Conservation (phyloP, 768 basidiomycete genomes). For the Coprinopsis sp. region DNA sequence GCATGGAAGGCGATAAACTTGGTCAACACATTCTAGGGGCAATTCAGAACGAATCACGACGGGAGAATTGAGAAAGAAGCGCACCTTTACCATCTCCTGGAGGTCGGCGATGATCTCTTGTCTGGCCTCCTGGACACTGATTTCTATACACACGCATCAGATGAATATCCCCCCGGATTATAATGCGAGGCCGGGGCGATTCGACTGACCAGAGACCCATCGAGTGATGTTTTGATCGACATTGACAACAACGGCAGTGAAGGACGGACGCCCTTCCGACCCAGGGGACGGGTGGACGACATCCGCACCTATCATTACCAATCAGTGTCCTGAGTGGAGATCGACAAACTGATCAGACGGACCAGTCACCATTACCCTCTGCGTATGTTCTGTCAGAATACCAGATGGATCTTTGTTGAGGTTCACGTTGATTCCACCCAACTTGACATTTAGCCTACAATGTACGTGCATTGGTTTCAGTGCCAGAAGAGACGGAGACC, state of each 20-base stretch:
- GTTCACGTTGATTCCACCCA: slow-evolving; percentile 76
- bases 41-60: neutral
- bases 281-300: slow-evolving; percentile 80
- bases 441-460: slow-evolving; percentile 78
- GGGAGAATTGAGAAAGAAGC: slow-evolving; percentile 2
- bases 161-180: too few relatives aligned
- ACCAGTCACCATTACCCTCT: neutral
- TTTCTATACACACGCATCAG: too few relatives aligned
- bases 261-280: slow-evolving; percentile 66
- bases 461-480: too few relatives aligned
- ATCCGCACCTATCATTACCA: slow-evolving; percentile 72
- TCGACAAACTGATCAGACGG: neutral
- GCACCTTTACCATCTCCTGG: slow-evolving; percentile 56
- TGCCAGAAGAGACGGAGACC: neutral
- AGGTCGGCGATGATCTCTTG: slow-evolving; percentile 71
- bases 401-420: slow-evolving; percentile 52
- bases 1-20: slow-evolving; percentile 55
- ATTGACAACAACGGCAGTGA: slow-evolving; percentile 69
- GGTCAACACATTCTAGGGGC: slow-evolving; percentile 45
- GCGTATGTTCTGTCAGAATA: too few relatives aligned
- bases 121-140: slow-evolving; percentile 52
- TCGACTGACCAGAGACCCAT: slow-evolving; percentile 52
- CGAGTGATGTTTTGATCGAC: slow-evolving; percentile 68
- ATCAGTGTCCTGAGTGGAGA: too few relatives aligned
- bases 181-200: too few relatives aligned